A percentile compares a stretch with the other conserved stretches of the same genome.
These are phyloP conservation scores for Mrakia blollopis DNA, from an alignment of 768 basidiomycete genomes.

Conservation along the genomic window DNA sequence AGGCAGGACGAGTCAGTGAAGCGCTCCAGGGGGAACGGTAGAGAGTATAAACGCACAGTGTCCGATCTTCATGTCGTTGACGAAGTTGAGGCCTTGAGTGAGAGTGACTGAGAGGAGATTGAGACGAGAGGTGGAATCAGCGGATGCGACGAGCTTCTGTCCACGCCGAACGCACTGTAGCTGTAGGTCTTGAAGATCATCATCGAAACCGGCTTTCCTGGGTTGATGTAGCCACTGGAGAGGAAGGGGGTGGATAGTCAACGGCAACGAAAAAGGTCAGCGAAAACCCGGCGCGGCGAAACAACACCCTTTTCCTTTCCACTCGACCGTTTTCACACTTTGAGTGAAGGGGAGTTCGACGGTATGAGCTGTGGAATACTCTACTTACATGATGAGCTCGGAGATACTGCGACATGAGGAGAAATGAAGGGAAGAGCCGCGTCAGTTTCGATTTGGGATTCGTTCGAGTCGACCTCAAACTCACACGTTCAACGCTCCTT, in stretches of 20 bases:
- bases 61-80: conserved; percentile 30
- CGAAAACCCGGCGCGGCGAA: not conserved
- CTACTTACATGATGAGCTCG: conserved; percentile 27
- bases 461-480: not conserved
- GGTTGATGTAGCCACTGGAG: conserved; percentile 25
- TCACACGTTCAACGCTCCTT: conserved; percentile 30
- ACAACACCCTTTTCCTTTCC: too few relatives aligned
- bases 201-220: conserved; percentile 28
- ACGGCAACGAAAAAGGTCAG: not conserved
- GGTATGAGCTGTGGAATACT: not conserved
- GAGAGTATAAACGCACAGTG: not conserved
- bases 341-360: too few relatives aligned
- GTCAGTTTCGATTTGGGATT: not conserved
- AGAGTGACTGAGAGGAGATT: conserved; percentile 5
- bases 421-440: not conserved
- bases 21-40: not conserved
- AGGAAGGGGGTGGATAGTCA: not conserved
- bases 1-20: not conserved
- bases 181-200: conserved; percentile 34
- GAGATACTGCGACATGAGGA: conserved; percentile 1
- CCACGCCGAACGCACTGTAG: conserved; percentile 10
- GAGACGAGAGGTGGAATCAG: not conserved
- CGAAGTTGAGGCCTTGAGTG: conserved; percentile 25
- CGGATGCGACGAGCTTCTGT: not conserved
- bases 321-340: not conserved